Evolutionary conservation across 2,329 filamentous ascomycete species (phyloP).

Genomic region (Scortechinia acanthostroma): DNA sequence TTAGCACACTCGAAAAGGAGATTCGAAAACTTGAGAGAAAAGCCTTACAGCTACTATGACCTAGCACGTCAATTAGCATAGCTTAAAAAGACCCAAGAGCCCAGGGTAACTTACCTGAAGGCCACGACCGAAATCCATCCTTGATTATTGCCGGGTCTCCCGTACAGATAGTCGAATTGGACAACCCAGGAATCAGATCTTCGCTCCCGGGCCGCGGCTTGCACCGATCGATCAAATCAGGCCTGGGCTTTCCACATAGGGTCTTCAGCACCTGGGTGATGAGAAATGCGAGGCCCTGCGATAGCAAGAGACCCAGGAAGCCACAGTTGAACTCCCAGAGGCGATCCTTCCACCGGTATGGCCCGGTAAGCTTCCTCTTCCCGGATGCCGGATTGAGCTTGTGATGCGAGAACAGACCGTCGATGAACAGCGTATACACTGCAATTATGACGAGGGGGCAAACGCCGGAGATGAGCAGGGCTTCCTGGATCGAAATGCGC

Average conservation of each 20-base stretch:
- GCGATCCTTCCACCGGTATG: conserved; percentile 42
- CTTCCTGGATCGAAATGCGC: conserved; percentile 38
- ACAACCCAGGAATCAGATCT: conserved; percentile 25
- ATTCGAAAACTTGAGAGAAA: conserved; percentile 7
- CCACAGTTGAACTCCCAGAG: conserved; percentile 58
- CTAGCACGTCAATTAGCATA: not conserved
- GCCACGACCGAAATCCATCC: conserved; percentile 51
- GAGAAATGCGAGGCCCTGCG: conserved; percentile 43
- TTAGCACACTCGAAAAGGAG: conserved; percentile 5
- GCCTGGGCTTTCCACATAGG: conserved; percentile 48
- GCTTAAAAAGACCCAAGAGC: conserved; percentile 2
- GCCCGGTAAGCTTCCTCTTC: conserved; percentile 26
- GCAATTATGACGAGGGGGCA: conserved; percentile 40
- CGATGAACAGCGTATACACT: conserved; percentile 46
- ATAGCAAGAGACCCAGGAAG: conserved; percentile 43
- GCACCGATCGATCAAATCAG: conserved; percentile 49
- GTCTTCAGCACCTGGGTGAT: conserved; percentile 51
- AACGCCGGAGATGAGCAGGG: conserved; percentile 37
- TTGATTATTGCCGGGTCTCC: conserved; percentile 38
- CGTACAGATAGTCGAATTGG: conserved; percentile 39
- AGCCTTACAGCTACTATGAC: conserved; percentile 1
- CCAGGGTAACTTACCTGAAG: conserved; percentile 47
- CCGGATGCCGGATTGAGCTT: conserved; percentile 21
- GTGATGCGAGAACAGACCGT: conserved; percentile 47
- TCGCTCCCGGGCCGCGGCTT: conserved; percentile 25